Base-by-base conservation (phyloP, 345 rosid genomes). In the Kernera saxatilis region DNA sequence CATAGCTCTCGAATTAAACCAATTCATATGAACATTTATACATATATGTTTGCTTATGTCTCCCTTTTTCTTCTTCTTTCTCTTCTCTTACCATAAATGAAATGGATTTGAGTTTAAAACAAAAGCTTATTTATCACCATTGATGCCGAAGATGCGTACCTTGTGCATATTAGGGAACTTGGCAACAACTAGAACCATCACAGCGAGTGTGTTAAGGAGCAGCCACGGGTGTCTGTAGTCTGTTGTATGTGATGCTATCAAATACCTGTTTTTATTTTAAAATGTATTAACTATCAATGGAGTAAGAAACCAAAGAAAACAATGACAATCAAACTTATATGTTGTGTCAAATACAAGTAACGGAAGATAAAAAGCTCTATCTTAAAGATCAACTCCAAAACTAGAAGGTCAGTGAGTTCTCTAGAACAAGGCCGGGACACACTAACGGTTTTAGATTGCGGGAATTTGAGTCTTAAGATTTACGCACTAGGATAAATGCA, bases 91-190 rank as follows among this genome's bases (percentile, higher is more conserved):
- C 41, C 41, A 4, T 25, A 33, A 53, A 62, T 30, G 52, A 45
- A 52, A 61, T 26, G 52, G 52, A 29, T 25, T 5, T 3, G 67
- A 43, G 64, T 11, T 12, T 27, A 2, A 2, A 32, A 29, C 19
- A 61, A 14, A 33, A 29, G 5, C 58, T 87, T 81, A 90, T 74
- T 48, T 84, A 61, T 89, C 97, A 26, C 78, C 92, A 70, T 94
- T 92, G 81, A 95, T 95, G 75, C 99, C 99, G 61, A 95, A 95
- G 75, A 95, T 95, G 52, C 99, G 91, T 43, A 95, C 99, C 80
- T 92, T 92, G 88, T 95, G 99, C 99, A 95, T 95, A 57, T 95
- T 87, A 12, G 96, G 98, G 80, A 95, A 95, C 87, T 95, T 95
- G 49, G 99, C 99, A 51, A 95, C 60, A 32, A 95, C 99, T 18